Evolutionary conservation across 2,329 filamentous ascomycete genomes (phyloP), one percentile per base, ranked within the genome.

Genomic region (Zymoseptoria pseudotritici): DNA sequence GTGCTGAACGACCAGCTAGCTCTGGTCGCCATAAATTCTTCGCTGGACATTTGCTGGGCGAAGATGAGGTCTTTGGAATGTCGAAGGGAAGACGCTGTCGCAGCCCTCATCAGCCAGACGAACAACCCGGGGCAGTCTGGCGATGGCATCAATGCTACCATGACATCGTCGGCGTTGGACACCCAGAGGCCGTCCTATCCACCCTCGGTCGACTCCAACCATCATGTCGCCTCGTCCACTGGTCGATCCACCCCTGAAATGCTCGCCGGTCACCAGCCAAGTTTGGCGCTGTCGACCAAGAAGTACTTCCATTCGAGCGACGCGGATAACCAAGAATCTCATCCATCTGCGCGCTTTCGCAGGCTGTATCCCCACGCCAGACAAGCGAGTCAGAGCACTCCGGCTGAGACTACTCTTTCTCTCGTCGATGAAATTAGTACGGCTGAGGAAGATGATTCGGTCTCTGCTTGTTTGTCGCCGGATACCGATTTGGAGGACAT

Each of bases 1-100:
- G 58, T 72, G 49, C 59, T 72, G 11, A 66, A 71, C 51, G 69
- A 71, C 58, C 71, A 72, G 31, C 57, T 72, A 31, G 66, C 65
- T 19, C 64, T 72, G 10, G 60, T 67, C 5, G 66, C 70, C 4
- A 62, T 70, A 52, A 69, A 65, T 57, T 70, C 68, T 46, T 71
- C 70, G 0, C 72, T 72, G 68, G 70, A 72, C 53, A 71, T 72
- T 26, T 71, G 69, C 60, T 66, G 71, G 50, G 70, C 71, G 6
- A 71, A 71, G 53, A 57, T 72, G 31, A 72, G 71, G 54, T 68
- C 67, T 5, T 58, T 72, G 11, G 68, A 71, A 20, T 71, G 68
- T 51, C 58, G 65, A 20, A 71, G 68, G 56, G 71, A 72, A 54
- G 68, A 69, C 26, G 67, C 67, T 1, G 63, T 70, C 20, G 51